Evolutionary conservation across 192 early-diverging fungal species (phyloP).

Genomic region (Entomortierella lignicola): DNA sequence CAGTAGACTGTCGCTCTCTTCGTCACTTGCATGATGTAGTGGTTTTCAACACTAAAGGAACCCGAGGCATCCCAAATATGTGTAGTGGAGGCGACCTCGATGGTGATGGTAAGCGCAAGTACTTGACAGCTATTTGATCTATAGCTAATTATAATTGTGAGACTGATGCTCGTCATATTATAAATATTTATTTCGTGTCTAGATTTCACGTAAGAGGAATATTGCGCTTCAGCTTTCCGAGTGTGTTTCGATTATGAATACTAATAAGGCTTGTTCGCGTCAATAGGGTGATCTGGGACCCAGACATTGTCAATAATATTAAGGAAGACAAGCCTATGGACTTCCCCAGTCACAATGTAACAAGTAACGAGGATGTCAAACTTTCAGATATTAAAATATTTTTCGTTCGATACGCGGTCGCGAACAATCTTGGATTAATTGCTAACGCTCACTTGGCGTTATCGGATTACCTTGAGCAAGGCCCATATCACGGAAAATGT

Average conservation of each 20-base stretch:
- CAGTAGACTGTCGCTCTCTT: constrained; percentile 62
- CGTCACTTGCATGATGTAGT: constrained; percentile 72
- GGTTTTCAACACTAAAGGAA: constrained; percentile 76
- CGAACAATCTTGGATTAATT: constrained; percentile 74
- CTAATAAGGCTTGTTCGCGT: background rate
- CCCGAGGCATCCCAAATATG: constrained; percentile 78
- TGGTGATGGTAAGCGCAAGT: constrained; percentile 66
- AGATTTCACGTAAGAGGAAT: constrained; percentile 69
- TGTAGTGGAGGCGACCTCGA: constrained; percentile 87
- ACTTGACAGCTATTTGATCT: background rate
- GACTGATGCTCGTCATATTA: too few relatives aligned
- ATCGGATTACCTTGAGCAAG: constrained; percentile 62
- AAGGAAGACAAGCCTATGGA: constrained; percentile 63
- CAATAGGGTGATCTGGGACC: constrained; percentile 68
- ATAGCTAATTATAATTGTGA: too few relatives aligned
- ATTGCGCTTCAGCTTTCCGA: too few relatives aligned
- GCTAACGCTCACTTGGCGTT: constrained; percentile 75
- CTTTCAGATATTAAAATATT: constrained; percentile 66
- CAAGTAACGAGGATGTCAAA: constrained; percentile 52
- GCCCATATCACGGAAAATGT: constrained; percentile 65
- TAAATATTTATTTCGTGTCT: too few relatives aligned
- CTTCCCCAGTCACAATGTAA: constrained; percentile 54
- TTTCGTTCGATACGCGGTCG: constrained; percentile 74
- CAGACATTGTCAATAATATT: constrained; percentile 54
- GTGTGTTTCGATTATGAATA: too few relatives aligned